Percentiles rank a stretch among this genome's conserved stretches.
Conservation (phyloP, 768 basidiomycete species). For the Calocybe cyanea region DNA sequence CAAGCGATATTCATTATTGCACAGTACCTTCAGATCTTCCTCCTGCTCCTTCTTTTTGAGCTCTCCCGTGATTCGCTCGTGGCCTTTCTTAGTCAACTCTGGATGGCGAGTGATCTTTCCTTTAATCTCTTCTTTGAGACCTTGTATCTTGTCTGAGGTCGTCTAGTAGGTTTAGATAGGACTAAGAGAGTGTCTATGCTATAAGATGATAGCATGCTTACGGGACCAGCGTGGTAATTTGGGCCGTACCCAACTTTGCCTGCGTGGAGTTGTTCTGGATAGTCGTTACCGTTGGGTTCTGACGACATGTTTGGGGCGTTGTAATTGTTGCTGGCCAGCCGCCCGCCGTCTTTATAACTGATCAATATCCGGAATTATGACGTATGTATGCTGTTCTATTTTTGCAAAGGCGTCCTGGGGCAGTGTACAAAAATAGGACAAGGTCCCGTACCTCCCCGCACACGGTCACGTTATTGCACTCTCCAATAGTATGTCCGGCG, state of each 20-base stretch:
- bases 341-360: no score
- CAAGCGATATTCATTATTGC: neutral
- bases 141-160: slow-evolving; percentile 28
- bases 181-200: neutral
- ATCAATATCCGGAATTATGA: no score
- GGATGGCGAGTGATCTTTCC: slow-evolving; percentile 30
- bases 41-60: slow-evolving; percentile 26
- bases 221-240: slow-evolving; percentile 30
- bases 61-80: slow-evolving; percentile 28
- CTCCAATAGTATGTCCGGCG: no score
- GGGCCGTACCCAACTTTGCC: slow-evolving; percentile 43
- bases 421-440: no score
- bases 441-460: no score
- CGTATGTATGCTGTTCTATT: no score
- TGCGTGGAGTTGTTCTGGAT: slow-evolving; percentile 41
- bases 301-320: no score
- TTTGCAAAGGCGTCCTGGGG: no score
- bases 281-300: slow-evolving; percentile 8
- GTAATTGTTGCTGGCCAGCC: no score
- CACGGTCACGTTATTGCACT: no score
- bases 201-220: slow-evolving; percentile 17
- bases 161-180: slow-evolving; percentile 15
- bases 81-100: slow-evolving; percentile 24
- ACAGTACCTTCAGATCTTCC: slow-evolving; percentile 20
- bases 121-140: slow-evolving; percentile 29